These are phyloP conservation scores for Fonsecaea monophora DNA, from an alignment of 2,329 filamentous ascomycete genomes.

Conservation along the genomic window DNA sequence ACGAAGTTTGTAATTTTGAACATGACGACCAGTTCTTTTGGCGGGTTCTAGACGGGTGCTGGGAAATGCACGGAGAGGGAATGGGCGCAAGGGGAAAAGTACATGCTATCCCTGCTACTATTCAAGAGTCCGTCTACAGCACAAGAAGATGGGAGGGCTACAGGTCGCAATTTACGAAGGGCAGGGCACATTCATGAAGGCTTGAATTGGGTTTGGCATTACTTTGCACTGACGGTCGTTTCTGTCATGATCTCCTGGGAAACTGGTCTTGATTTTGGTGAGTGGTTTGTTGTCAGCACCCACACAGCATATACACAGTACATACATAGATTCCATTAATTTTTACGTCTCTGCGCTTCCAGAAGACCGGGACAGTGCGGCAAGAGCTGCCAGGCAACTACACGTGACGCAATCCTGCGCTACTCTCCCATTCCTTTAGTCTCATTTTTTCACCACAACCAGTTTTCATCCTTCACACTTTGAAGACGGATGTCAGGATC, in stretches of 20 bases:
- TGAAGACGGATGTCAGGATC: neutral
- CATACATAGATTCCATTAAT: conserved; percentile 2
- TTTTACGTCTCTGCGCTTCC: neutral
- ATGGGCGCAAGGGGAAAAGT: neutral
- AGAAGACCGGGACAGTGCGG: neutral
- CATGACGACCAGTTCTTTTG: neutral
- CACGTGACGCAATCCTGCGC: neutral
- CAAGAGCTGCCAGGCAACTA: neutral
- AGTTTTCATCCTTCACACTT: neutral
- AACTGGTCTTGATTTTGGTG: neutral
- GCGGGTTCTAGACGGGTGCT: neutral
- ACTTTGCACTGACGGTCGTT: neutral
- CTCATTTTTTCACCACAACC: neutral
- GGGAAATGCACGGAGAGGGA: neutral
- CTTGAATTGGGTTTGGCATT: neutral
- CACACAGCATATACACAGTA: neutral
- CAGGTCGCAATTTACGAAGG: neutral
- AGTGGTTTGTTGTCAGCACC: neutral
- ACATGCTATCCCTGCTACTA: neutral
- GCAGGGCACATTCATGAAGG: neutral
- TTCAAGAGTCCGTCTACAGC: neutral
- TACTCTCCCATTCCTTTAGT: neutral
- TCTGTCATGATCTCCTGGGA: neutral
- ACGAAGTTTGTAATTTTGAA: neutral
- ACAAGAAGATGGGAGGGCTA: neutral